A percentile compares a stretch with the other conserved stretches of the same genome.
These are phyloP conservation scores for Lathyrus sativus DNA, from an alignment of 306 rosid genomes.

Conservation along the genomic window DNA sequence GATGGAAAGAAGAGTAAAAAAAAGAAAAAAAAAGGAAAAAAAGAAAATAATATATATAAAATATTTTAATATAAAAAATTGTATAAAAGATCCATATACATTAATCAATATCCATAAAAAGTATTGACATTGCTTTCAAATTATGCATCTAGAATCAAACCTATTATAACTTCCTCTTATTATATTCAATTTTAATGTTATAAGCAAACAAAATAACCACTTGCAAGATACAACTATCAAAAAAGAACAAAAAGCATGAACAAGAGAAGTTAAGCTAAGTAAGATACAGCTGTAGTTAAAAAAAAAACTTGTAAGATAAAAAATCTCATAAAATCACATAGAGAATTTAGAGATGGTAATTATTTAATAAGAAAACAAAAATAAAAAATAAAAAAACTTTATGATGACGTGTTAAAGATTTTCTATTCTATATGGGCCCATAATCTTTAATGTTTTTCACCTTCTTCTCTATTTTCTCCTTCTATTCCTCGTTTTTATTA, in stretches of 20 bases:
- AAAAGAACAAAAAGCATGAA: neutral
- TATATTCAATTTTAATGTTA: slow-evolving; percentile 5
- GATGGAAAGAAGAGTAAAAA: neutral
- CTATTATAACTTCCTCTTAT: neutral
- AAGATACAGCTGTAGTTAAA: slow-evolving; percentile 17
- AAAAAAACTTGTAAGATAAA: neutral
- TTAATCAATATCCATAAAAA: neutral
- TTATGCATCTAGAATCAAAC: slow-evolving; percentile 3
- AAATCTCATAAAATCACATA: slow-evolving; percentile 1
- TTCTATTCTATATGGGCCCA: slow-evolving; percentile 38
- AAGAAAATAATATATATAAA: neutral
- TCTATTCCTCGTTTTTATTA: slow-evolving; percentile 12
- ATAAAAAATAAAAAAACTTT: slow-evolving; percentile 15
- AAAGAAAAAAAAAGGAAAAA: neutral
- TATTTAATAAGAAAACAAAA: neutral
- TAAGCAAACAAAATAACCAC: neutral
- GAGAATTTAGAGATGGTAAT: neutral
- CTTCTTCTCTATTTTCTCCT: slow-evolving; percentile 11
- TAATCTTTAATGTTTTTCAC: slow-evolving; percentile 25
- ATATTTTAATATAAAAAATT: neutral
- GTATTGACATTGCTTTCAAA: neutral
- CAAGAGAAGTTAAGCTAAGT: neutral
- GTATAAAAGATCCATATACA: neutral
- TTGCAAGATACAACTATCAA: slow-evolving; percentile 5
- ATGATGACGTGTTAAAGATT: slow-evolving; percentile 52